phyloP scores from a whole-genome alignment of 495 filamentous ascomycete species.

The Polyplosphaeria fusca region DNA sequence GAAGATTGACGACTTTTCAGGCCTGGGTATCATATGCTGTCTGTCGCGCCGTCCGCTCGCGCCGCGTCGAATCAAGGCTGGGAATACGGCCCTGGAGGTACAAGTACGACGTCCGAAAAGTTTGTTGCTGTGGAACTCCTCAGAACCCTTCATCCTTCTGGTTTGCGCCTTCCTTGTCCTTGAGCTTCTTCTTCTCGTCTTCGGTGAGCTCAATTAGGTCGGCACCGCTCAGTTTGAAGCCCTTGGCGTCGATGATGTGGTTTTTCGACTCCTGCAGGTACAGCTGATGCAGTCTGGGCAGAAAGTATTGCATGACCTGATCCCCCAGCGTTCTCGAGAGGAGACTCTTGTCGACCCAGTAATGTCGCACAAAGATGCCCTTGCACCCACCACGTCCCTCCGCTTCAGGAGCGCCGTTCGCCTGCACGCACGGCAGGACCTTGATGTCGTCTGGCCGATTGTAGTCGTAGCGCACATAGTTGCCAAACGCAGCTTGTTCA shows the following conservation, averaged over 20 bases:
- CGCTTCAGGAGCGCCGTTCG: conserved; percentile 37
- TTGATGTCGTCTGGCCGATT: conserved; percentile 39
- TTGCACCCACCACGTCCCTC: conserved; percentile 28
- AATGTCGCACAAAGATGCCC: conserved; percentile 33
- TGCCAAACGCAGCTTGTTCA: conserved; percentile 45
- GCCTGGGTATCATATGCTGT: no score
- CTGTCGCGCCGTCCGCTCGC: no score
- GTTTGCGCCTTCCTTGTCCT: conserved; percentile 9
- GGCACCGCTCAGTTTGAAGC: conserved; percentile 22
- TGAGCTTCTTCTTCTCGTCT: conserved; percentile 19
- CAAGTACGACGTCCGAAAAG: no score
- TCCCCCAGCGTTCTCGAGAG: conserved; percentile 13
- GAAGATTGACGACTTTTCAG: no score
- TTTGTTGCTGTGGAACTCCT: no score
- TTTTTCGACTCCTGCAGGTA: conserved; percentile 10
- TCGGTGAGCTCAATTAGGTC: conserved; percentile 21
- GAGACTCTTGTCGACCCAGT: conserved; percentile 32
- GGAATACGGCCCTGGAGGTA: no score
- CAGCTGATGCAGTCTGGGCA: conserved; percentile 28
- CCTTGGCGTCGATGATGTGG: conserved; percentile 29
- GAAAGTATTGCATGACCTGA: conserved; percentile 30
- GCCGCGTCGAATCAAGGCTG: no score
- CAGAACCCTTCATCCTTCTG: conserved; percentile 30
- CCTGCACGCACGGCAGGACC: conserved; percentile 42
- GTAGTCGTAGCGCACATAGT: conserved; percentile 44